Evolutionary conservation across 805 yeast genomes (phyloP).

Genomic region (Millerozyma miso): DNA sequence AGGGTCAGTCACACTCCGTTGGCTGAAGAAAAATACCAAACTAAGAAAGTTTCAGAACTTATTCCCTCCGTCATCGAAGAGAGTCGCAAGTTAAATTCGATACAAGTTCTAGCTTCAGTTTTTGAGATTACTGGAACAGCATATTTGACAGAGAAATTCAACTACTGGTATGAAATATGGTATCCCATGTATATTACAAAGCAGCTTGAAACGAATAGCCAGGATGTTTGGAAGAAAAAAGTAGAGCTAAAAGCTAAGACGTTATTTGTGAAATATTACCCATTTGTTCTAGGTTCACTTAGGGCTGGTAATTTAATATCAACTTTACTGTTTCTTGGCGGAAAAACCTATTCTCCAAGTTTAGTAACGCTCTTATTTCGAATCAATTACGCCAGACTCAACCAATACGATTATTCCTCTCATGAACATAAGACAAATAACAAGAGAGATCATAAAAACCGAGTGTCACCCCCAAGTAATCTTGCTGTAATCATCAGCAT

Average conservation of each 20-base stretch:
- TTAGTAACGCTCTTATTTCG: conserved; percentile 57
- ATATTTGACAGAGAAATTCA: conserved; percentile 66
- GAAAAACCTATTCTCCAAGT: conserved; percentile 59
- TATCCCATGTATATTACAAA: conserved; percentile 56
- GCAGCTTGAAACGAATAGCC: conserved; percentile 25
- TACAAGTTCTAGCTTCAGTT: conserved; percentile 54
- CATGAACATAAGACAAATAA: conserved; percentile 16
- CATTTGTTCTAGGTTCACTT: conserved; percentile 46
- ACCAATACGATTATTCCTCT: conserved; percentile 44
- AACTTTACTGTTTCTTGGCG: conserved; percentile 63
- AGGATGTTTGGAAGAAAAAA: conserved; percentile 20
- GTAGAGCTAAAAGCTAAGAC: conserved; percentile 25
- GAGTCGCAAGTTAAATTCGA: conserved; percentile 46
- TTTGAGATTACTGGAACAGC: conserved; percentile 61
- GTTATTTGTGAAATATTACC: conserved; percentile 58
- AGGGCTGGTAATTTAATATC: conserved; percentile 51
- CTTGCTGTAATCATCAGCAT: conserved; percentile 29
- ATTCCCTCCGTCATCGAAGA: conserved; percentile 44
- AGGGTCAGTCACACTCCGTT: conserved; percentile 44
- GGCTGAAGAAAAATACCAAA: conserved; percentile 23
- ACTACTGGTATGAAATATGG: conserved; percentile 57
- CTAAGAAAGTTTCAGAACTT: conserved; percentile 30
- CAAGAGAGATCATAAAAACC: conserved; percentile 13
- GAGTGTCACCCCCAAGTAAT: conserved; percentile 40
- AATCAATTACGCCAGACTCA: conserved; percentile 63